phyloP scores from a whole-genome alignment of 2,329 filamentous ascomycete genomes.

The Epicoccum nigrum region DNA sequence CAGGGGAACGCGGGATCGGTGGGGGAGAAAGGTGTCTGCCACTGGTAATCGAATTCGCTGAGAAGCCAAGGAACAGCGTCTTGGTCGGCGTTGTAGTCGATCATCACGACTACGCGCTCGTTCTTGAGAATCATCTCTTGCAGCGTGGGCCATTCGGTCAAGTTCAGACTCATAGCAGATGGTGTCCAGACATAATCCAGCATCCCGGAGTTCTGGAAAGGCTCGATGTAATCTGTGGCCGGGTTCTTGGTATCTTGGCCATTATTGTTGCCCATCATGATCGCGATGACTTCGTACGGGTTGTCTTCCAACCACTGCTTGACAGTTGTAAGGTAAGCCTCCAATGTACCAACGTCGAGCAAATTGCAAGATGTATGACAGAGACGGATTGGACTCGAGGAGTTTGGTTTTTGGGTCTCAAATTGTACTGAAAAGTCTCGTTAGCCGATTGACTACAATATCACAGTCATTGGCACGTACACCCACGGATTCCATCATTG shows the following conservation, averaged over 20 bases:
- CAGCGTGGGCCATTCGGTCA: slow-evolving; percentile 83
- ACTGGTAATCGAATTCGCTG: slow-evolving; percentile 86
- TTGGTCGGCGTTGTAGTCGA: slow-evolving; percentile 68
- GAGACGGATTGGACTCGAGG: slow-evolving; percentile 65
- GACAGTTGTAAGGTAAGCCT: slow-evolving; percentile 73
- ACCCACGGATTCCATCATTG: slow-evolving; percentile 44
- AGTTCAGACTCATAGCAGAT: slow-evolving; percentile 69
- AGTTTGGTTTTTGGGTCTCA: slow-evolving; percentile 62
- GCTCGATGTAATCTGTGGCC: slow-evolving; percentile 67
- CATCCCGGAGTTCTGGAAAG: slow-evolving; percentile 75
- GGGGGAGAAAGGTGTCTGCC: slow-evolving; percentile 88
- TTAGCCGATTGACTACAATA: slow-evolving; percentile 1
- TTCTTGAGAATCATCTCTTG: slow-evolving; percentile 58
- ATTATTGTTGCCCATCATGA: slow-evolving; percentile 81
- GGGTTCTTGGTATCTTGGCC: slow-evolving; percentile 58
- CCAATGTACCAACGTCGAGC: slow-evolving; percentile 79
- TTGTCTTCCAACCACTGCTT: slow-evolving; percentile 74
- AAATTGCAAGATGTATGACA: slow-evolving; percentile 86
- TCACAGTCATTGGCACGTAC: slow-evolving; percentile 22
- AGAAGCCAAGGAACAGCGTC: slow-evolving; percentile 79
- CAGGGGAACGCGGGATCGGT: slow-evolving; percentile 75
- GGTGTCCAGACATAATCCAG: slow-evolving; percentile 76
- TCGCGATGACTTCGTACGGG: slow-evolving; percentile 86
- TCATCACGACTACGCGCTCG: slow-evolving; percentile 42
- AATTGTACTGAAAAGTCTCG: slow-evolving; percentile 58